phyloP scores from a whole-genome alignment of 2,329 filamentous ascomycete species.

The Dothistroma septosporum region DNA sequence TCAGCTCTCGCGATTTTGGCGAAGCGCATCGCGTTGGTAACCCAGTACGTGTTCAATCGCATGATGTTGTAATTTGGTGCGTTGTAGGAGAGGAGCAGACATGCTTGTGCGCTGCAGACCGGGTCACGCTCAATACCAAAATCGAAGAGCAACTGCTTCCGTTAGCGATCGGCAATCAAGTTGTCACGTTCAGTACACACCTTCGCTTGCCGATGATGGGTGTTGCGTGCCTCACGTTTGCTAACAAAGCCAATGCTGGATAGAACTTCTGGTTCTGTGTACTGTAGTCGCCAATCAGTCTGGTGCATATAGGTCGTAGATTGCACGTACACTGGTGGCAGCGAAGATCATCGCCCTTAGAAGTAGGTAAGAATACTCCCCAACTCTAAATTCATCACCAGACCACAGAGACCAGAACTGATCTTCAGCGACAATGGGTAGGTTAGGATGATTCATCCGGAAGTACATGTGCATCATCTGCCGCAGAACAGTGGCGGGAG shows the following conservation, averaged over 20 bases:
- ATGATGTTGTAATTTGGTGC: slow-evolving; percentile 23
- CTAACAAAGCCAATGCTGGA: slow-evolving; percentile 20
- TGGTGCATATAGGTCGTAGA: background rate
- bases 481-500: slow-evolving; percentile 10
- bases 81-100: slow-evolving; percentile 19
- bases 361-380: slow-evolving; percentile 13
- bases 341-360: slow-evolving; percentile 17
- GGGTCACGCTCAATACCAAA: slow-evolving; percentile 21
- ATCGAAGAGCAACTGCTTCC: slow-evolving; percentile 19
- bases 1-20: slow-evolving; percentile 19
- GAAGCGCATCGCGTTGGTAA: slow-evolving; percentile 23
- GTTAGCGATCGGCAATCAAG: background rate
- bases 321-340: slow-evolving; percentile 14
- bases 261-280: slow-evolving; percentile 17
- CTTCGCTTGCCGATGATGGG: slow-evolving; percentile 21
- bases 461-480: slow-evolving; percentile 16
- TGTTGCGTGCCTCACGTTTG: slow-evolving; percentile 22
- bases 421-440: slow-evolving; percentile 15
- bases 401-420: slow-evolving; percentile 17
- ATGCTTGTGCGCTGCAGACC: slow-evolving; percentile 20
- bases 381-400: slow-evolving; percentile 12
- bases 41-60: slow-evolving; percentile 23
- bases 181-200: background rate
- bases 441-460: slow-evolving; percentile 13
- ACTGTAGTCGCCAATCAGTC: slow-evolving; percentile 12